phyloP scores from a whole-genome alignment of 257 asterid genomes.

The Gentiana straminea region DNA sequence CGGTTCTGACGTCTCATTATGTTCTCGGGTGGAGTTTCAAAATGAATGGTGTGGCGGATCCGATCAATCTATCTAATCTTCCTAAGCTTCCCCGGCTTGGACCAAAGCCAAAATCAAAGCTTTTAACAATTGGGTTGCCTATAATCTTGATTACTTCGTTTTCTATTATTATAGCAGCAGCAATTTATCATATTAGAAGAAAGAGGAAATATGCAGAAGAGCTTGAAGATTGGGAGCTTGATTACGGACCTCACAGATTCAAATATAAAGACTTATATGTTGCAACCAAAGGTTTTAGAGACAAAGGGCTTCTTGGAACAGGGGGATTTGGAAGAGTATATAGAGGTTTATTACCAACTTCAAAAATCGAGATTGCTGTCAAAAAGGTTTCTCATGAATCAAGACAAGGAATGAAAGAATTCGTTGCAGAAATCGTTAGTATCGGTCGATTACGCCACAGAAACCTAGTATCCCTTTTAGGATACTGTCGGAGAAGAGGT shows the following conservation, averaged over 20 bases:
- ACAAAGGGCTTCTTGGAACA: constrained; percentile 34
- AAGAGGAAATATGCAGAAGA: constrained; percentile 38
- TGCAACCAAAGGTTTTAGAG: constrained; percentile 50
- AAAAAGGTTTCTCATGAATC: constrained; percentile 57
- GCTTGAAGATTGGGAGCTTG: constrained; percentile 57
- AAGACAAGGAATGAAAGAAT: constrained; percentile 55
- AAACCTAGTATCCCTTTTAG: constrained; percentile 45
- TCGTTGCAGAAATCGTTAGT: constrained; percentile 53
- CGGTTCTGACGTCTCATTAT: constrained; percentile 36
- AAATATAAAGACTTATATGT: constrained; percentile 43
- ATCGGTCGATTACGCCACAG: constrained; percentile 63
- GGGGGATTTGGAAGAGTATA: constrained; percentile 72
- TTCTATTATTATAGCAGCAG: background rate
- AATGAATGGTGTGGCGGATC: constrained; percentile 23
- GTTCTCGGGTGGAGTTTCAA: constrained; percentile 60
- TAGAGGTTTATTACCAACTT: constrained; percentile 30
- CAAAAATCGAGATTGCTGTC: constrained; percentile 39
- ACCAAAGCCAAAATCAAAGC: constrained; percentile 16
- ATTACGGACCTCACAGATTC: constrained; percentile 47
- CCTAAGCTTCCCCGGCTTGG: constrained; percentile 46
- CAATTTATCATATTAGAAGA: constrained; percentile 20
- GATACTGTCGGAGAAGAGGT: constrained; percentile 47
- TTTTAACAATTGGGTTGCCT: constrained; percentile 32
- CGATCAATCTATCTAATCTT: constrained; percentile 33
- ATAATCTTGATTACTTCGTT: constrained; percentile 5